Base-by-base conservation (phyloP, 768 basidiomycete species). In the Hirschioporus abietinus region DNA sequence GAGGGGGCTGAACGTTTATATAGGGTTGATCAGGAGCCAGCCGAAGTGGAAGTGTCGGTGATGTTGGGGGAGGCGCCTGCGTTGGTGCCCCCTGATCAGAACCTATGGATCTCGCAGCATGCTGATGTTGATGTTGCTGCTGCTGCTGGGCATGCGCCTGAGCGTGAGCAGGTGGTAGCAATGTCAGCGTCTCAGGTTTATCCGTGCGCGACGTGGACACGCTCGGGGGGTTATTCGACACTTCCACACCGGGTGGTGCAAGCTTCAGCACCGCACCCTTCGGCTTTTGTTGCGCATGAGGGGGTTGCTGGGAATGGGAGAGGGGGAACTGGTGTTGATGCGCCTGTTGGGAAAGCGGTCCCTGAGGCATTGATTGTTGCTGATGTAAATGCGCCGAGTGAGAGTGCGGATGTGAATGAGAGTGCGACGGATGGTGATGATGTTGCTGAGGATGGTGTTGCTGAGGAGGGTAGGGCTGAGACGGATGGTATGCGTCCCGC, bases 251-350 rank as follows among this genome's bases (percentile, higher is more conserved):
- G 3, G 60, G 60, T 15, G 60, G 60, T 2, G 60, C 60, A 9
- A 61, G 30, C 15, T 25, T 61, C 17, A 61, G 30, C 24, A 61
- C 30, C 15, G 15, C 60, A 25, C 24, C 60, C 9, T 61, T 61
- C 60, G 24, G 24, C 15, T 61, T 61, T 34, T 25, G 60, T 61
- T 26, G 27, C 10, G 66, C 36, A 6, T 18, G 61, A 63, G 23
- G 63, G 36, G 34, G 60, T 25, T 70, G 71, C 7, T 64, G 65
- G 23, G 65, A 67, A 26, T 64, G 73, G 17, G 63, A 68, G 10
- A 71, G 73, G 18, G 67, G 69, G 3, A 66, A 68, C 36, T 74
- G 72, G n/a, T 72, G 70, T 23, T 70, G 70, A 24, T 67, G 70
- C 60, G 60, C 60, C 30, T 67, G 61, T 59, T 70, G 70, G 17